These are phyloP conservation scores for Trichoderma sp. DNA, from an alignment of 2,329 filamentous ascomycete species.

Conservation along the genomic window DNA sequence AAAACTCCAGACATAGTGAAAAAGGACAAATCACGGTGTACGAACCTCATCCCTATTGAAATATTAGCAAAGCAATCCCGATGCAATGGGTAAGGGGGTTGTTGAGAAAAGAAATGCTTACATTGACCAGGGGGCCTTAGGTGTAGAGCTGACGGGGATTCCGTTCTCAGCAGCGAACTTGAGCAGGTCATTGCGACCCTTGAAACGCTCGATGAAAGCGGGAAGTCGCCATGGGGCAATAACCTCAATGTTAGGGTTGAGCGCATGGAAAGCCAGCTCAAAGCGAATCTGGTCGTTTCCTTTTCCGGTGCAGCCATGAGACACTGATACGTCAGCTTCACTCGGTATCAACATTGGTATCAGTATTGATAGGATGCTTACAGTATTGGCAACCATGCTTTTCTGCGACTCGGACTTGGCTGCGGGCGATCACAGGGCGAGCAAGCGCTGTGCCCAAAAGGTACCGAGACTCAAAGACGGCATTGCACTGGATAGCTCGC, in stretches of 20 bases:
- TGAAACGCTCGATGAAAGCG: conserved; percentile 51
- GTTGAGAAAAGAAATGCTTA: conserved; percentile 39
- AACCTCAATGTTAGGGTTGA: conserved; percentile 65
- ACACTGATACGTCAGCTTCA: not conserved
- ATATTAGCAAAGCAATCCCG: not conserved
- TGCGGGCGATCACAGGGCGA: conserved; percentile 57
- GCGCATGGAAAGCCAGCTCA: conserved; percentile 29
- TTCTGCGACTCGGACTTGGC: conserved; percentile 39
- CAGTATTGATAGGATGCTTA: conserved; percentile 22
- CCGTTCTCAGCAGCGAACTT: conserved; percentile 66
- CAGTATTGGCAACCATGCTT: conserved; percentile 39
- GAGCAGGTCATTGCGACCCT: conserved; percentile 69
- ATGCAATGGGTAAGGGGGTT: conserved; percentile 24
- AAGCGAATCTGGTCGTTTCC: not conserved
- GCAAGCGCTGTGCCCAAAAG: conserved; percentile 58
- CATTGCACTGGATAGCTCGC: conserved; percentile 58
- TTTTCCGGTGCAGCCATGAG: conserved; percentile 2
- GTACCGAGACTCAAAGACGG: conserved; percentile 60
- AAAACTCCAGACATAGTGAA: not conserved
- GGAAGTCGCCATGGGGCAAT: conserved; percentile 73
- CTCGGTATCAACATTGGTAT: conserved; percentile 23
- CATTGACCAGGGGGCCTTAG: not conserved
- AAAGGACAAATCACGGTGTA: not conserved
- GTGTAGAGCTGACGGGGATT: conserved; percentile 58
- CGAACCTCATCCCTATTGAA: conserved; percentile 20